These are phyloP conservation scores for Salvia miltiorrhiza DNA, from an alignment of 257 asterid genomes.

Conservation along the genomic window DNA sequence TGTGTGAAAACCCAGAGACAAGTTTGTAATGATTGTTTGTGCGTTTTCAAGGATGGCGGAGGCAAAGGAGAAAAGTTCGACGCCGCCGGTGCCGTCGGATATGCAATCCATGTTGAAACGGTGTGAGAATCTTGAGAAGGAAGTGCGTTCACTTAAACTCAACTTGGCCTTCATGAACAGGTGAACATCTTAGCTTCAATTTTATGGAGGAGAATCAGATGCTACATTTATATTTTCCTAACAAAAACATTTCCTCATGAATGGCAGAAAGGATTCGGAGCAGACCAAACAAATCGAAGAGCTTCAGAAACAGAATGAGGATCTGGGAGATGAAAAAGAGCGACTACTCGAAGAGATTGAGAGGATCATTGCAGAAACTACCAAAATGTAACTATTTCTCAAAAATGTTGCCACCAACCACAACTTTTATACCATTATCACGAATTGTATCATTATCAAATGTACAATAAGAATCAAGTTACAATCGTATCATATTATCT, in stretches of 20 bases:
- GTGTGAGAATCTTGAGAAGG: slow-evolving; percentile 89
- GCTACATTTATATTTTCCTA: background rate
- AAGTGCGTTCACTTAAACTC: slow-evolving; percentile 83
- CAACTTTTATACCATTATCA: background rate
- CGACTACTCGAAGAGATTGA: slow-evolving; percentile 81
- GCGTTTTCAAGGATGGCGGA: slow-evolving; percentile 67
- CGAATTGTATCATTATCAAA: background rate
- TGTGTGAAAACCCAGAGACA: background rate
- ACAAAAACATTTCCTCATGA: slow-evolving; percentile 1
- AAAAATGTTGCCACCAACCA: background rate
- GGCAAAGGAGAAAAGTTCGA: slow-evolving; percentile 79
- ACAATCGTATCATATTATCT: background rate
- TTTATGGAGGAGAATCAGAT: no score
- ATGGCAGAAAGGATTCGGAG: slow-evolving; percentile 81
- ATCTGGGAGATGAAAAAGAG: slow-evolving; percentile 59
- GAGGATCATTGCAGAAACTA: slow-evolving; percentile 58
- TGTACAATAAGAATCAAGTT: no score
- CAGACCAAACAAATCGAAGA: slow-evolving; percentile 89
- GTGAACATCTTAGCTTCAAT: slow-evolving; percentile 19
- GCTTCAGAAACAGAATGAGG: slow-evolving; percentile 70
- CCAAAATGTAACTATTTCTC: slow-evolving; percentile 26
- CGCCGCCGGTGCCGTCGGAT: slow-evolving; percentile 72
- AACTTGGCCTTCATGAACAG: slow-evolving; percentile 92
- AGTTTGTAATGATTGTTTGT: background rate
- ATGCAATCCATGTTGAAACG: slow-evolving; percentile 67